phyloP scores from a whole-genome alignment of 148 eudicot species.

The Cornus florida region DNA sequence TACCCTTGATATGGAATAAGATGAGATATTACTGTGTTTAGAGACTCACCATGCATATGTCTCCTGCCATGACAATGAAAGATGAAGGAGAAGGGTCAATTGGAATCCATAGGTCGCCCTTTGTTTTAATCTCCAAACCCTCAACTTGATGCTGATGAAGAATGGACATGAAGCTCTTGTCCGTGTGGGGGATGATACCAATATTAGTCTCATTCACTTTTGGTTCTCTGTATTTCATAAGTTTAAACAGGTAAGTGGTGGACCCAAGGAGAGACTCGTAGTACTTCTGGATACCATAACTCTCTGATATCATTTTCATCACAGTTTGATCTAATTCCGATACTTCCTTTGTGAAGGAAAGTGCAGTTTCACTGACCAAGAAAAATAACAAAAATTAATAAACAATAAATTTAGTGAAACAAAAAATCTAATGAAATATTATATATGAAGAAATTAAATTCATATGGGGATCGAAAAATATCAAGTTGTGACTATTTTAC shows the following conservation, averaged over 20 bases:
- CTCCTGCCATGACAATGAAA: constrained; percentile 50
- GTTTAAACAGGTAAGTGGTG: constrained; percentile 32
- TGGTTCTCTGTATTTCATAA: constrained; percentile 33
- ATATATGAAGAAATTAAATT: too few species aligned
- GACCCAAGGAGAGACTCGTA: constrained; percentile 28
- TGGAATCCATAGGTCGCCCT: constrained; percentile 31
- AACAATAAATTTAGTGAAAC: neutral
- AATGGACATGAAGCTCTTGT: too few species aligned
- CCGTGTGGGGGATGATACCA: constrained; percentile 14
- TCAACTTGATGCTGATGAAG: too few species aligned
- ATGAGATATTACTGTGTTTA: too few species aligned
- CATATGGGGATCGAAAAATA: too few species aligned
- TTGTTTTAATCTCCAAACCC: constrained; percentile 2
- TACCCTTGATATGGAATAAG: too few species aligned
- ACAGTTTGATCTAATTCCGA: constrained; percentile 36
- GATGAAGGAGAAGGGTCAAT: constrained; percentile 40
- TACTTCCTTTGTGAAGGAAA: constrained; percentile 25
- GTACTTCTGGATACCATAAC: constrained; percentile 29
- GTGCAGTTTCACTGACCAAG: constrained; percentile 22
- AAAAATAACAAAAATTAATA: neutral
- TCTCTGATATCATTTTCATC: constrained; percentile 42
- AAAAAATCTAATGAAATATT: neutral
- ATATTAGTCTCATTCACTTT: constrained; percentile 12
- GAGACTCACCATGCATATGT: constrained; percentile 36
- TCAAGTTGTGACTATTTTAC: too few species aligned